phyloP scores from a whole-genome alignment of 495 filamentous ascomycete genomes.

The Xylaria cubensis region DNA sequence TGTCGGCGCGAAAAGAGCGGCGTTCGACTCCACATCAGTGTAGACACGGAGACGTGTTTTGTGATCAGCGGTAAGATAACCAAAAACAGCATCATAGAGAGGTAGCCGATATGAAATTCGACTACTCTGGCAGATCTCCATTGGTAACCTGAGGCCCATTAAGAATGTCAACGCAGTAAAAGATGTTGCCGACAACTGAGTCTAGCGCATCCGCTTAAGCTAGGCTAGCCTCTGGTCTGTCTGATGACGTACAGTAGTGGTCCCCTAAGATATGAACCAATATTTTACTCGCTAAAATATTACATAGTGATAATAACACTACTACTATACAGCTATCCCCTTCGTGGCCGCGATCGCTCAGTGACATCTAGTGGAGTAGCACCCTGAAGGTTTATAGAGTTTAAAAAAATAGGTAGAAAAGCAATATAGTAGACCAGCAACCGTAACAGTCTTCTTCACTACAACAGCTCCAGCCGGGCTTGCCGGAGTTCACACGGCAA shows the following conservation, averaged over 20 bases:
- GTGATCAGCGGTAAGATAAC: conserved; percentile 1
- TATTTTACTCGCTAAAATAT: not conserved
- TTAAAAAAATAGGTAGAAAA: not conserved
- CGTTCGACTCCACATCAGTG: not conserved
- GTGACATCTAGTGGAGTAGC: no score
- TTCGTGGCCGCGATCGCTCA: no score
- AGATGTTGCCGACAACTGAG: not conserved
- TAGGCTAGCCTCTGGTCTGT: not conserved
- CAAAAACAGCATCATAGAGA: not conserved
- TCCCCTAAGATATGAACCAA: not conserved
- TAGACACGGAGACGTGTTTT: not conserved
- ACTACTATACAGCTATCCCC: not conserved
- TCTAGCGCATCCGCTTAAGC: not conserved
- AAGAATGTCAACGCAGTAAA: not conserved
- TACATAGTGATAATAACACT: not conserved
- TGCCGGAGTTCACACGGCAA: not conserved
- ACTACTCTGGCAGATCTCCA: not conserved
- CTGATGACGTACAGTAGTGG: not conserved
- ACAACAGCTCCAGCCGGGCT: not conserved
- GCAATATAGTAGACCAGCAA: not conserved
- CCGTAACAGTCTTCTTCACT: not conserved
- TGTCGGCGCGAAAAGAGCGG: not conserved
- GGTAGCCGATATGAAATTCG: not conserved
- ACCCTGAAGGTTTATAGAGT: no score
- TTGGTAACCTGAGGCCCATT: not conserved